Evolutionary conservation across 2,329 filamentous ascomycete species (phyloP), one percentile per base, ranked within the genome.

Genomic region (Penicillium sumatraense): DNA sequence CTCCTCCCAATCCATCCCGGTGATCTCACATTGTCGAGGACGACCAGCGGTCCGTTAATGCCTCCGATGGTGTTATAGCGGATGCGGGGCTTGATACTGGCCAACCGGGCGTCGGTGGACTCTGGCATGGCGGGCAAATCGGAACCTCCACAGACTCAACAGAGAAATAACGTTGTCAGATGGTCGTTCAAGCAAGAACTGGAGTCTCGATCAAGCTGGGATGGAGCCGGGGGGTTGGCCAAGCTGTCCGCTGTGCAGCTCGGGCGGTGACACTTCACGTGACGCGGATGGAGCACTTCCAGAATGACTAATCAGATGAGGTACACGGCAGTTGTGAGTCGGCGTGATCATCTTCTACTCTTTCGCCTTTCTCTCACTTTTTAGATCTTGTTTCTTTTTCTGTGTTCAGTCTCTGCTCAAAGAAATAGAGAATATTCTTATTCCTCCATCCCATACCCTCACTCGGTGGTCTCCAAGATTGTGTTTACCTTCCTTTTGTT

Each of bases 21-120:
- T 18, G 55, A 58, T 80, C 87, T 66, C 77, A 96, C 93, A 85
- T 96, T 96, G 75, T 98, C 95, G 66, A 99, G 86, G 72, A 99
- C 93, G 73, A 99, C 95, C 78, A 99, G 86, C 70, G 95, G 95
- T 57, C 95, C 95, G 81, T 99, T 99, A 79, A 99, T 89, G 82
- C 93, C 93, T 72, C 92, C 91, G 74, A 99, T 92, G 68, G 95
- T 99, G 83, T 99, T 99, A 86, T 99, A 99, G 71, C 89, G 88
- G 79, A 98, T 84, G 74, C 87, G 82, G 66, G 88, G 88, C 73
- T 86, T 84, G 74, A 90, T 78, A 67, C 74, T 73, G 62, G 72
- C 72, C 78, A 81, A 80, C 66, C 78, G 74, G 58, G 73, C 74
- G 59, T 79, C 78, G 62, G 75, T 65, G 46, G 76, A 68, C 44